These are phyloP conservation scores for Tuber calosporum DNA, from an alignment of 495 filamentous ascomycete species.

Conservation along the genomic window DNA sequence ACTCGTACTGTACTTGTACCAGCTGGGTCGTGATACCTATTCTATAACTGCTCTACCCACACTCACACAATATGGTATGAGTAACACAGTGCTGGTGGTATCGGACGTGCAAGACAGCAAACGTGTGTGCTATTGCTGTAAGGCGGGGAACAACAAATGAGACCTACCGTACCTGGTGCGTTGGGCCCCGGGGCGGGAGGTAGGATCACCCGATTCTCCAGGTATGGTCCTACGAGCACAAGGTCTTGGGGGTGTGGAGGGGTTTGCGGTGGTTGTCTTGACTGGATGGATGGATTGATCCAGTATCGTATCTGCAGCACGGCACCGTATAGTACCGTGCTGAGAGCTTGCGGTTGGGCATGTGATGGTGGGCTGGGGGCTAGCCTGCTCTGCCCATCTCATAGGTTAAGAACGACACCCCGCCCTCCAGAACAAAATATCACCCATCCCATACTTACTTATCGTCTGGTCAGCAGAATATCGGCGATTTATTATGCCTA, in stretches of 20 bases:
- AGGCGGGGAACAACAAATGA: not conserved
- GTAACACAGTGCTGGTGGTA: not conserved
- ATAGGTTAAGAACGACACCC: not conserved
- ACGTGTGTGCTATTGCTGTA: too few relatives aligned
- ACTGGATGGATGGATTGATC: not conserved
- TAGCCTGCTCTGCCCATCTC: not conserved
- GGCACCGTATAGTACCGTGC: not conserved
- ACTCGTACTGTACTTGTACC: too few relatives aligned
- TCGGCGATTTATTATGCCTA: not conserved
- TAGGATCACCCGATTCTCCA: not conserved
- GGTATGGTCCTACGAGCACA: not conserved
- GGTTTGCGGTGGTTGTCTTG: not conserved
- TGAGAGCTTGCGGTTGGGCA: not conserved
- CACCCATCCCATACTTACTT: not conserved
- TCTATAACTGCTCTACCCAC: too few relatives aligned
- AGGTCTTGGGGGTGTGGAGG: not conserved
- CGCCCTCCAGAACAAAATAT: not conserved
- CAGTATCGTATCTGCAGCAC: not conserved
- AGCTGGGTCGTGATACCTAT: too few relatives aligned
- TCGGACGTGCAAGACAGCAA: too few relatives aligned
- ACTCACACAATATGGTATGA: too few relatives aligned
- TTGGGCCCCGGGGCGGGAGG: not conserved
- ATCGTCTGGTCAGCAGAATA: not conserved
- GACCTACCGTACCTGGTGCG: not conserved
- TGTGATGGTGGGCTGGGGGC: not conserved